Conservation (phyloP, 2,329 filamentous ascomycete species). For the Beauveria brongniartii region DNA sequence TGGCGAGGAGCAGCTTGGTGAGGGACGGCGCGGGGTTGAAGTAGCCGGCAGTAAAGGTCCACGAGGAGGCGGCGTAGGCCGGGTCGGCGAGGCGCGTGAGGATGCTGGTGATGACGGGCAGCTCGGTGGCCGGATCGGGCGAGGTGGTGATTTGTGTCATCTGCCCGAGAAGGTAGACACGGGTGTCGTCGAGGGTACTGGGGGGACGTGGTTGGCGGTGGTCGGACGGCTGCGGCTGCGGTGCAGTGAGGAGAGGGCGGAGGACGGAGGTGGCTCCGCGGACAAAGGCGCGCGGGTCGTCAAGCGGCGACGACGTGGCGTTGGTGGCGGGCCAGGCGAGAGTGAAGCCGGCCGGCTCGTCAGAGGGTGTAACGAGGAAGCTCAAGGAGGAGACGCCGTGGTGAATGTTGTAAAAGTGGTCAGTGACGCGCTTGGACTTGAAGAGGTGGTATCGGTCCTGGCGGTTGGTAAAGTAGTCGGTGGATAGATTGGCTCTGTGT, state of each 20-base stretch:
- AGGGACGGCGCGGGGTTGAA: constrained; percentile 92
- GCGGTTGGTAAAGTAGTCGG: constrained; percentile 92
- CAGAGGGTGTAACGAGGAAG: constrained; percentile 64
- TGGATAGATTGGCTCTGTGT: constrained; percentile 69
- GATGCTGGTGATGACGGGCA: constrained; percentile 69
- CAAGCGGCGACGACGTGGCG: constrained; percentile 64
- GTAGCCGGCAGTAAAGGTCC: constrained; percentile 97
- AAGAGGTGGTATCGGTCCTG: constrained; percentile 95
- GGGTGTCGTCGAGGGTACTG: constrained; percentile 45
- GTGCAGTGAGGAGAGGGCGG: constrained; percentile 49
- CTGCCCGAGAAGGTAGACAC: constrained; percentile 80
- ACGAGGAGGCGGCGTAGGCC: constrained; percentile 60
- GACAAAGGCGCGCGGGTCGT: constrained; percentile 62
- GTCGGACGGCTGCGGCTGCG: not conserved
- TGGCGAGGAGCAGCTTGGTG: constrained; percentile 68
- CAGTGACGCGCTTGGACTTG: constrained; percentile 65
- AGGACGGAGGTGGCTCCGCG: constrained; percentile 59
- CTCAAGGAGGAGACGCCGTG: constrained; percentile 70
- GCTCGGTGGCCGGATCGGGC: constrained; percentile 78
- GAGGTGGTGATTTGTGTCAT: constrained; percentile 78
- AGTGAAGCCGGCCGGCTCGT: constrained; percentile 47
- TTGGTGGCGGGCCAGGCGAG: constrained; percentile 71
- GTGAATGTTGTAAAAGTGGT: constrained; percentile 77
- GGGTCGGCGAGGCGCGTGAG: constrained; percentile 59
- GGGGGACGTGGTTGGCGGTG: not conserved